Evolutionary conservation across 1,284 basidiomycete genomes (phyloP), one percentile per base, ranked within the genome.

Genomic region (Agroathelia rolfsii): DNA sequence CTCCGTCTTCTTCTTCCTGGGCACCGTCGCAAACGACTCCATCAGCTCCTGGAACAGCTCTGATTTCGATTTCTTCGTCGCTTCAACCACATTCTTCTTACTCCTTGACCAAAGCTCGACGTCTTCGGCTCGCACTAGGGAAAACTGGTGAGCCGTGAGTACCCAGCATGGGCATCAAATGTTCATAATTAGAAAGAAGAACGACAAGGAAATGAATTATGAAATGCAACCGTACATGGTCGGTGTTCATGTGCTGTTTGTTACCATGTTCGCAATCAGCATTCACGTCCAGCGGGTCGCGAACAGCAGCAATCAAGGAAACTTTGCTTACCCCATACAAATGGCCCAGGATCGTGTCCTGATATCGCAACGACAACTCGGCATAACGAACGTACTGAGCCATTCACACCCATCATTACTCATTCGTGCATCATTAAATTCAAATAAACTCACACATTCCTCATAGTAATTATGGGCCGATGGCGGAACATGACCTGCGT

Each of bases 341-440:
- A 58, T 93, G 87, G 0, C 87, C 89, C 16, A 95, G 65, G 41
- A 95, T 83, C 5, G 86, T 92, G 53, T 93, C 89, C 54, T 94
- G 89, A 57, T 74, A 94, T 36, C 83, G 63, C 39, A 94, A 59
- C 12, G 82, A 69, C 35, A 94, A 58, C 50, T 93, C 86, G 15
- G 76, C 77, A 52, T 93, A 96, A 31, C 82, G 72, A 39, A 79
- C 66, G 53, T 83, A 79, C 81, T 87, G 50, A 28, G 34, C 29
- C 29, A 40, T 43, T 37, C 43, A 40, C 30, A 13, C 26, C 31
- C 27, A 31, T 12, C 6, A 14, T 25, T 27, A 10, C 26, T 15
- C n/a, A 14, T 22, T 23, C 24, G 17, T 28, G 24, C 14, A 34
- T 31, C 21, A 32, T 35, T 37, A 30, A 41, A 30, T 35, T 36